Percentiles rank a stretch among this genome's conserved stretches.
These are phyloP conservation scores for Annulohypoxylon nitens DNA, from an alignment of 495 filamentous ascomycete species.

Conservation along the genomic window DNA sequence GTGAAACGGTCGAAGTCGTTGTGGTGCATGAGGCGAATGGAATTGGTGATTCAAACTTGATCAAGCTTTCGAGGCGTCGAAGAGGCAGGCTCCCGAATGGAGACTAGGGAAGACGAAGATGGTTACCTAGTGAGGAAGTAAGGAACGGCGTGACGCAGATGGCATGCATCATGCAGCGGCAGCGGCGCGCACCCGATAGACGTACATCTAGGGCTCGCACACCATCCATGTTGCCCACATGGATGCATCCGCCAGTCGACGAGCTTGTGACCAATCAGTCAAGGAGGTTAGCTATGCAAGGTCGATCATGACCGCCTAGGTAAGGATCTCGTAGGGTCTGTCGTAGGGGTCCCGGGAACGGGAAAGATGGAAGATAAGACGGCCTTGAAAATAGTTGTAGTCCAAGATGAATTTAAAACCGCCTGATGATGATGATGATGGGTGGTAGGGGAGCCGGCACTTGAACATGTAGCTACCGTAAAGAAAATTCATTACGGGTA, in stretches of 20 bases:
- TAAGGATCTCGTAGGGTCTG: background rate
- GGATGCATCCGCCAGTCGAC: constrained; percentile 37
- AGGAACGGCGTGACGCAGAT: constrained; percentile 49
- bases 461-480: background rate
- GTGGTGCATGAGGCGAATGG: constrained; percentile 12
- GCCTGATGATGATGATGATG: constrained; percentile 2
- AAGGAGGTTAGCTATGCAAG: constrained; percentile 36
- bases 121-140: constrained; percentile 28
- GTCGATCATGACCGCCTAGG: constrained; percentile 39
- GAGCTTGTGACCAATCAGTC: constrained; percentile 45
- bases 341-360: background rate
- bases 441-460: constrained; percentile 1
- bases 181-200: constrained; percentile 49
- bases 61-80: constrained; percentile 17
- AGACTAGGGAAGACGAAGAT: constrained; percentile 13
- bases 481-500: constrained; percentile 33
- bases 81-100: constrained; percentile 26
- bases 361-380: constrained; percentile 13
- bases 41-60: constrained; percentile 1
- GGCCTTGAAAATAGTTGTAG: background rate
- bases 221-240: constrained; percentile 46
- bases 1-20: constrained; percentile 24
- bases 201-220: constrained; percentile 33
- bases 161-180: constrained; percentile 54
- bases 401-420: background rate